Conservation (phyloP, 345 rosid species). For the Abelmoschus esculentus region DNA sequence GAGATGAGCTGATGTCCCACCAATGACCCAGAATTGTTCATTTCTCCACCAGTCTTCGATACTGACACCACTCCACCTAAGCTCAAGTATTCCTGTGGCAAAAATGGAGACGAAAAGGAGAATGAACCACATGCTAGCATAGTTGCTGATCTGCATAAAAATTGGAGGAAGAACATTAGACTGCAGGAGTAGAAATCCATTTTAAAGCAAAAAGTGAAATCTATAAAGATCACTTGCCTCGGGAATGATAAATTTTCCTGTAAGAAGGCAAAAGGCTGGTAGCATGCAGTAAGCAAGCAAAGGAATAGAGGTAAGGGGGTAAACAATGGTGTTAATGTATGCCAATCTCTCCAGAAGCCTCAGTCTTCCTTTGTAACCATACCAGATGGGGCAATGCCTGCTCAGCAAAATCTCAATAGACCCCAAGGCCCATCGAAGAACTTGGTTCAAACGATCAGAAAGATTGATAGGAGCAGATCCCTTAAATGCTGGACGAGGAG, state of each 20-base stretch:
- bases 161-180: constrained; percentile 2
- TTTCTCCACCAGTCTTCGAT: constrained; percentile 99
- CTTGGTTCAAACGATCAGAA: constrained; percentile 98
- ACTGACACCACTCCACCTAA: constrained; percentile 93
- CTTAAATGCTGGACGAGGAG: constrained; percentile 98
- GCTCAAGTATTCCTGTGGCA: constrained; percentile 81
- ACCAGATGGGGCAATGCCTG: constrained; percentile 99
- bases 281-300: constrained; percentile 85
- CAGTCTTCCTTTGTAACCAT: constrained; percentile 79
- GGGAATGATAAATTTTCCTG: constrained; percentile 86
- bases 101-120: constrained; percentile 84
- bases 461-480: constrained; percentile 98
- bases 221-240: constrained; percentile 8
- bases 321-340: constrained; percentile 91
- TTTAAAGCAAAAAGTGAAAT: background rate
- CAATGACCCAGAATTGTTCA: constrained; percentile 99
- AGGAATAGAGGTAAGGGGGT: constrained; percentile 90
- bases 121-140: constrained; percentile 96
- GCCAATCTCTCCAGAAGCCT: constrained; percentile 87
- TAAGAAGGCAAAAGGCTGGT: constrained; percentile 96
- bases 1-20: constrained; percentile 97
- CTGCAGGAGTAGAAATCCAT: background rate
- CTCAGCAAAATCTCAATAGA: constrained; percentile 93
- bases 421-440: constrained; percentile 98
- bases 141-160: constrained; percentile 86